Conservation (phyloP, 768 basidiomycete genomes). For the Termitomyces titanicus region DNA sequence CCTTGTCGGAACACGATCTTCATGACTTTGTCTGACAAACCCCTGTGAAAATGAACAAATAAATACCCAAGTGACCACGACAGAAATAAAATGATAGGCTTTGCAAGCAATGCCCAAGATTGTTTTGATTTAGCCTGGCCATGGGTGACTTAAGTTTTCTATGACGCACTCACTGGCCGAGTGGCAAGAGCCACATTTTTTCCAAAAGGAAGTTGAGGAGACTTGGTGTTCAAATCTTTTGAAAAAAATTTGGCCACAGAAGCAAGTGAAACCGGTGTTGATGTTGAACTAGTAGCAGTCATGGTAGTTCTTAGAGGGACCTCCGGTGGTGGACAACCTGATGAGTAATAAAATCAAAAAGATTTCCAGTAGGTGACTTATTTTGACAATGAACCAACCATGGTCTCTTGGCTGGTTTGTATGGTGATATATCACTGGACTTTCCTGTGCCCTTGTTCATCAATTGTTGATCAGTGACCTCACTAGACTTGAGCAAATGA, state of each 20-base stretch:
- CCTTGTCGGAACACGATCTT: slow-evolving; percentile 12
- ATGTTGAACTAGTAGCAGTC: slow-evolving; percentile 29
- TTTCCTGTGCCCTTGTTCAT: slow-evolving; percentile 54
- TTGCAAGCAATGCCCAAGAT: slow-evolving; percentile 11
- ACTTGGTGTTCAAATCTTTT: slow-evolving; percentile 49
- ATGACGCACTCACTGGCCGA: slow-evolving; percentile 38
- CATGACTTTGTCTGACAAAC: slow-evolving; percentile 12
- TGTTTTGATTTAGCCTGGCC: slow-evolving; percentile 10
- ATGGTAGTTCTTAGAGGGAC: slow-evolving; percentile 37
- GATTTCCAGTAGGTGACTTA: slow-evolving; percentile 21
- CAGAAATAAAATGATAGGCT: slow-evolving; percentile 22
- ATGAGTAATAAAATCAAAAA: slow-evolving; percentile 23
- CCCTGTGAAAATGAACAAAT: slow-evolving; percentile 34
- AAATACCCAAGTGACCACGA: slow-evolving; percentile 38
- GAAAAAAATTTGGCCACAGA: slow-evolving; percentile 33
- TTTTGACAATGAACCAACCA: slow-evolving; percentile 52
- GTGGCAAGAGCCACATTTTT: slow-evolving; percentile 58
- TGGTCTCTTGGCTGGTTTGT: slow-evolving; percentile 78
- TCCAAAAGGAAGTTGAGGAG: slow-evolving; percentile 57
- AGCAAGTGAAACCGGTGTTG: slow-evolving; percentile 24
- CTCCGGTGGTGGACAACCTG: slow-evolving; percentile 47
- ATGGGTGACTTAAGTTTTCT: slow-evolving; percentile 16
- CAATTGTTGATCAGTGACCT: slow-evolving; percentile 8
- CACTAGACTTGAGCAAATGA: neutral
- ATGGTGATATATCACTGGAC: slow-evolving; percentile 57